Evolutionary conservation across 1,284 basidiomycete species (phyloP), one percentile per base, ranked within the genome.

Genomic region (Pseudozyma sp.): DNA sequence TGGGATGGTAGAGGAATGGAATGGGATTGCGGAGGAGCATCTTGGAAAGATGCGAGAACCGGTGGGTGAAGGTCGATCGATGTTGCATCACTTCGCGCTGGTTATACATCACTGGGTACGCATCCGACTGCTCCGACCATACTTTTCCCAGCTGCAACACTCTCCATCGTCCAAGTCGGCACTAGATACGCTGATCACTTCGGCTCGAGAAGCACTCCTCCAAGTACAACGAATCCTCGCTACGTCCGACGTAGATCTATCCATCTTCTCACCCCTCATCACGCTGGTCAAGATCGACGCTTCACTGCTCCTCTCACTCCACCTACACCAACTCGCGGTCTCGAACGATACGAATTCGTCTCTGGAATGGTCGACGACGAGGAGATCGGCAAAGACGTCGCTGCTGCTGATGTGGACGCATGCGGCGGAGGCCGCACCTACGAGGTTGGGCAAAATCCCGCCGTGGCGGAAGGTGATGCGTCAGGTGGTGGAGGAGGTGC

Each of bases 21-120:
- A 67, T 33, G 19, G 51, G 6, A 51, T 57, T 11, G 65, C 59
- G 7, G 65, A 73, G n/a, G n/a, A 16, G 2, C 60, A 67, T 8
- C 69, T 72, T 3, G 40, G 48, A 0, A 44, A 31, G 0, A 56
- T 68, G 29, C 65, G 70, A 17, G 61, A 60, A 24, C 61, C 54
- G 16, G 34, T 49, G 19, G 61, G 54, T 0, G 54, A 48, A 0
- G 52, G 35, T 0, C 45, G 61, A 33, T 58, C 58, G 13, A 73
- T 68, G 70, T 50, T 73, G 10, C 57, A 58, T 39, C 54, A 65
- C 19, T 66, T 74, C 5, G 53, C 62, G 17, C 55, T 59, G 1
- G 59, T 74, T 44, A 68, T 66, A 14, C 62, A 68, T 37, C 62
- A 69, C 66, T 74, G 66, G 66, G 54, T 49, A 4, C 58, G 66